Conservation (phyloP, 2,329 filamentous ascomycete genomes). For the Fusarium falciforme region DNA sequence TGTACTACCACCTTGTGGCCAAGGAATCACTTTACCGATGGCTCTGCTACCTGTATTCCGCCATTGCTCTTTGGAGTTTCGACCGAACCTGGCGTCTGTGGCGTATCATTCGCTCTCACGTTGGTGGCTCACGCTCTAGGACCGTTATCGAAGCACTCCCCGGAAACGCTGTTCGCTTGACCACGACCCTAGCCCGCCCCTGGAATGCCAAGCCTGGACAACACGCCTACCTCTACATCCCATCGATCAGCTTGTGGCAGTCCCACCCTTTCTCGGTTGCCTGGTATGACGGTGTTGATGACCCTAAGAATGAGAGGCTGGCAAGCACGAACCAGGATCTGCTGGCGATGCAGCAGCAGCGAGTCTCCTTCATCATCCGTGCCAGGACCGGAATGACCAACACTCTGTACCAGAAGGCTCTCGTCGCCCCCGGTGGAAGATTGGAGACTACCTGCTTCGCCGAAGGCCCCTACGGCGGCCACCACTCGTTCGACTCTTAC, state of each 20-base stretch:
- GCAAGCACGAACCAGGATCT: slow-evolving; percentile 71
- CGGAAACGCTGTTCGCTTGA: slow-evolving; percentile 79
- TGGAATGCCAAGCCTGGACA: slow-evolving; percentile 81
- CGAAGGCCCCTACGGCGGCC: slow-evolving; percentile 82
- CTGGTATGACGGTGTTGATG: slow-evolving; percentile 77
- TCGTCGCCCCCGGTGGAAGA: slow-evolving; percentile 68
- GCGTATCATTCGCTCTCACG: slow-evolving; percentile 72
- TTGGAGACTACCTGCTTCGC: slow-evolving; percentile 74
- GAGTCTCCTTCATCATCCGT: slow-evolving; percentile 78
- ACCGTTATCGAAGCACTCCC: slow-evolving; percentile 81
- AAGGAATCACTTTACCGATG: slow-evolving; percentile 57
- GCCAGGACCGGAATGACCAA: slow-evolving; percentile 80
- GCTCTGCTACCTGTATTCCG: slow-evolving; percentile 68
- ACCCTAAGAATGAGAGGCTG: slow-evolving; percentile 63
- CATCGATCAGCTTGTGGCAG: slow-evolving; percentile 76
- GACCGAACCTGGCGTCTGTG: slow-evolving; percentile 72
- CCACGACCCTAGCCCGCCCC: slow-evolving; percentile 78
- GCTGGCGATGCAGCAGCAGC: slow-evolving; percentile 69
- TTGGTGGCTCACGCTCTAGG: slow-evolving; percentile 73
- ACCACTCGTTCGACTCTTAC: slow-evolving; percentile 78
- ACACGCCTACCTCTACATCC: slow-evolving; percentile 84
- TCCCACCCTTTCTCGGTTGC: slow-evolving; percentile 85
- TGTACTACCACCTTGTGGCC: slow-evolving; percentile 74
- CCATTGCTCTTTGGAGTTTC: slow-evolving; percentile 73
- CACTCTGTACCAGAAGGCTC: slow-evolving; percentile 74